Percentiles rank a stretch among this genome's conserved stretches.
Evolutionary conservation across 495 filamentous ascomycete species (phyloP).

Genomic region (Sordaria brevicollis): DNA sequence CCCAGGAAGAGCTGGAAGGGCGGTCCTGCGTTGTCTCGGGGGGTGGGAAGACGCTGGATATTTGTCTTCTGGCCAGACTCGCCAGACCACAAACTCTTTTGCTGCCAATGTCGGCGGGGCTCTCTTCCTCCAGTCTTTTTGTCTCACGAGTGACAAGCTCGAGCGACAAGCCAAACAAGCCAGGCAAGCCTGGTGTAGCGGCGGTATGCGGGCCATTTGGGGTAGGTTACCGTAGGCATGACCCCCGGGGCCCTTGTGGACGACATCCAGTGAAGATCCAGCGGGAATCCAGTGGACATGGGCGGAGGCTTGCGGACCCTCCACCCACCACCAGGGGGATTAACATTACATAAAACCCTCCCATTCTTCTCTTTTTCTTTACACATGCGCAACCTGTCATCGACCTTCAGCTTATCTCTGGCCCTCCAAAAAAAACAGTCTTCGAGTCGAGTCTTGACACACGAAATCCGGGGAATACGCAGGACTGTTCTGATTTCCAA

Average conservation of each 20-base stretch:
- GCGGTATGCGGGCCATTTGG: not conserved
- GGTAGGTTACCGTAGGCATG: not conserved
- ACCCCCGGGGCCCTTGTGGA: not conserved
- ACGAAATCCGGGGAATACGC: constrained; percentile 24
- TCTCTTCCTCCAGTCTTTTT: not conserved
- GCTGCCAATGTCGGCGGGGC: not conserved
- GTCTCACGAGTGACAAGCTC: not conserved
- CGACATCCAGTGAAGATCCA: not conserved
- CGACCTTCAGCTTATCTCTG: constrained; percentile 34
- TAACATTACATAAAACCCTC: constrained; percentile 48
- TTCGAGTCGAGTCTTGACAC: constrained; percentile 28
- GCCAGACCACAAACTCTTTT: not conserved
- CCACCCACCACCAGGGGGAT: constrained; percentile 25
- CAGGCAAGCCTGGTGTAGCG: not conserved
- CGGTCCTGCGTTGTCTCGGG: not conserved
- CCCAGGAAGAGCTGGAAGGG: not conserved
- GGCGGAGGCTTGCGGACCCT: constrained; percentile 20
- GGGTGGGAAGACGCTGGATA: not conserved
- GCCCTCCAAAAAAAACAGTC: constrained; percentile 21
- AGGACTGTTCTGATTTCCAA: constrained; percentile 13
- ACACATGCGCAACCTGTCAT: constrained; percentile 36
- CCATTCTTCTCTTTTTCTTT: constrained; percentile 35
- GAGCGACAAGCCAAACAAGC: not conserved
- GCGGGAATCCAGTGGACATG: not conserved
- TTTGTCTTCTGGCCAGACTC: not conserved